These are phyloP conservation scores for Pseudoscleropodium purum DNA, from an alignment of 225 moss, liverwort and hornwort species.

Conservation along the genomic window DNA sequence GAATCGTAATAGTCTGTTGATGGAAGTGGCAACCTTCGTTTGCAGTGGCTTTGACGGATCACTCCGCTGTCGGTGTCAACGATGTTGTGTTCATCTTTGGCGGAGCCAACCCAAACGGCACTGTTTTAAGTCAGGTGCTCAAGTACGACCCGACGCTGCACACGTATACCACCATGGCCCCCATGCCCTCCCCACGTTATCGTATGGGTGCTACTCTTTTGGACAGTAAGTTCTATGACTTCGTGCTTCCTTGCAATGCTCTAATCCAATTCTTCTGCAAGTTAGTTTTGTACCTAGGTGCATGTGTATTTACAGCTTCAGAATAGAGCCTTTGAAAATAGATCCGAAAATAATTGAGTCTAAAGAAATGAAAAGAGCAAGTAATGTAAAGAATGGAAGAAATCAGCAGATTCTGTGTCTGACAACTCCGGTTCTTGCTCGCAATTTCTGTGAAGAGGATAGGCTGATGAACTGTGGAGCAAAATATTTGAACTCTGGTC, in stretches of 20 bases:
- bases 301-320: not conserved
- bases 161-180: constrained; percentile 25
- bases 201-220: constrained; percentile 67
- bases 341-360: not conserved
- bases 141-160: constrained; percentile 65
- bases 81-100: constrained; percentile 72
- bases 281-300: not conserved
- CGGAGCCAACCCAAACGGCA: constrained; percentile 31
- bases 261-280: not conserved
- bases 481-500: not conserved
- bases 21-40: not conserved
- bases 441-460: not conserved
- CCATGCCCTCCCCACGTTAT: constrained; percentile 66
- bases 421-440: not conserved
- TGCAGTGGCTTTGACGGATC: constrained; percentile 54
- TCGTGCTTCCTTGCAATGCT: not conserved
- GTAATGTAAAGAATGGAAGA: not conserved
- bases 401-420: not conserved
- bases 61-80: constrained; percentile 32
- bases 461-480: not conserved
- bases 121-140: constrained; percentile 39
- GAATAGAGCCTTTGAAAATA: not conserved
- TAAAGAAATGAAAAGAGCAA: not conserved
- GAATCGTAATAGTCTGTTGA: not conserved
- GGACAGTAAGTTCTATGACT: constrained; percentile 41